phyloP scores from a whole-genome alignment of 148 eudicot species.

The Rhododendron mucronatum region DNA sequence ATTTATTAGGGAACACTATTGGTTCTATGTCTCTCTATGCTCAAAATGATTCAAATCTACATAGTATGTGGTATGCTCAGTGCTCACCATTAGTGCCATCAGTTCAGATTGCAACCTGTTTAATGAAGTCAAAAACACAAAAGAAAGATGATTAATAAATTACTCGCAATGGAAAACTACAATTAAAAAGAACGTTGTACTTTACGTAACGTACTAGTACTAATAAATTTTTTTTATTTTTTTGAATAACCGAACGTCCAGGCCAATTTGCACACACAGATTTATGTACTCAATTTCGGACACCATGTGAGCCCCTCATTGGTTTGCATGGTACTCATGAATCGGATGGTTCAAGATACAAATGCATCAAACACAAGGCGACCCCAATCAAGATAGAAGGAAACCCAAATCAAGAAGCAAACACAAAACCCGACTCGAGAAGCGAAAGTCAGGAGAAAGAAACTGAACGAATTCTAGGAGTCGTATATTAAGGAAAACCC shows the following conservation, averaged over 20 bases:
- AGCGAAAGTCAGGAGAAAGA: not conserved
- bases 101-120: constrained; percentile 94
- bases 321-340: no score
- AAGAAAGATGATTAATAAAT: not conserved
- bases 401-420: no score
- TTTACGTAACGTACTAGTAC: no score
- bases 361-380: not conserved
- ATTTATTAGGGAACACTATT: not conserved
- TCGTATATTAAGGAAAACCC: not conserved
- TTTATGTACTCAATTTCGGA: no score
- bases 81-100: constrained; percentile 88
- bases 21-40: not conserved
- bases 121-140: constrained; percentile 4
- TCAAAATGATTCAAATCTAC: not conserved
- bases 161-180: not conserved
- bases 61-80: not conserved
- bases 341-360: no score
- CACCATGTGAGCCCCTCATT: no score
- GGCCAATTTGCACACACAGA: no score
- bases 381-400: not conserved
- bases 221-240: no score
- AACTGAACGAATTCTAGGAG: no score
- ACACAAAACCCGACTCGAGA: not conserved
- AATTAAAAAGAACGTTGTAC: no score
- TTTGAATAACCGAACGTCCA: no score